Conservation (phyloP, 225 moss, liverwort and hornwort genomes). For the Takakia lepidozioides region DNA sequence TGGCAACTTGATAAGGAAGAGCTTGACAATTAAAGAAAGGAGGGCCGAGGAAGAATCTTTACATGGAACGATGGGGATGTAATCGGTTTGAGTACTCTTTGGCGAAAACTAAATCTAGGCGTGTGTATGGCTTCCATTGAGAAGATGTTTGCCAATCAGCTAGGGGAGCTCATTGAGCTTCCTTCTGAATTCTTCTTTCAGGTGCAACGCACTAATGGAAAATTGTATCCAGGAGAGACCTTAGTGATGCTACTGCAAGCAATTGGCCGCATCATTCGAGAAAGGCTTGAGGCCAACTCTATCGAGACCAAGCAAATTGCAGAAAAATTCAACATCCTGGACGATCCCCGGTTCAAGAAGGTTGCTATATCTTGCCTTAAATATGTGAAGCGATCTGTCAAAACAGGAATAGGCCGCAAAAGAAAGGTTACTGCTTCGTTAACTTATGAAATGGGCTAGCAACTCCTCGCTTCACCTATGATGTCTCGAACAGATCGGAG, state of each 20-base stretch:
- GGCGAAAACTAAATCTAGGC: too few species aligned
- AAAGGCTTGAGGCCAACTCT: neutral
- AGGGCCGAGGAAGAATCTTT: too few species aligned
- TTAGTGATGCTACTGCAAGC: neutral
- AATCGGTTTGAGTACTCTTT: too few species aligned
- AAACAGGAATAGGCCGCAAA: neutral
- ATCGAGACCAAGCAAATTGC: neutral
- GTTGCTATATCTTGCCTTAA: neutral
- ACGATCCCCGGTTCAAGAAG: neutral
- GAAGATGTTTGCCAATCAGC: neutral
- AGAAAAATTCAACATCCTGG: neutral
- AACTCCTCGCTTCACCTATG: neutral
- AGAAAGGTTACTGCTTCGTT: neutral
- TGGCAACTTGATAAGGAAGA: too few species aligned
- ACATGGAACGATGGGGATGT: too few species aligned
- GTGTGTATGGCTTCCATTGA: neutral
- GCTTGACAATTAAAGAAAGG: too few species aligned
- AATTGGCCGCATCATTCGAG: neutral
- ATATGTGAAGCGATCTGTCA: neutral
- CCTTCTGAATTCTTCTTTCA: neutral
- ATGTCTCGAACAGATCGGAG: too few species aligned
- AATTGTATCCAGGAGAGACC: neutral
- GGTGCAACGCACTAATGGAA: neutral
- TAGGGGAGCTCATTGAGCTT: neutral
- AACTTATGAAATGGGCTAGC: conserved; percentile 2